Conservation (phyloP, 805 yeast genomes). For the Debaryomyces maramus region DNA sequence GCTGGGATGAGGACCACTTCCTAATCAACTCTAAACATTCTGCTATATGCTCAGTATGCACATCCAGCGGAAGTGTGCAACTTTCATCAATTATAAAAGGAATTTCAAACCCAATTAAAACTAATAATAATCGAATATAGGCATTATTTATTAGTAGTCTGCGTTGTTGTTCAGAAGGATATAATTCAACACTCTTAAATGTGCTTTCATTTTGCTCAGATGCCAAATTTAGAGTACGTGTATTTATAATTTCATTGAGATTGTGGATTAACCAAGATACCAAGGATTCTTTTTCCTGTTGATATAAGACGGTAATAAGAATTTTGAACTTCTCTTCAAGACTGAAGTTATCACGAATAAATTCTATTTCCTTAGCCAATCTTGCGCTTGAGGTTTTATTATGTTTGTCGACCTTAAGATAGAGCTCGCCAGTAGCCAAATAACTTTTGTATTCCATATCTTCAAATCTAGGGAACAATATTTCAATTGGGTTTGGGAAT, state of each 20-base stretch:
- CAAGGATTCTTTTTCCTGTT: conserved; percentile 41
- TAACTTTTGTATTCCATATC: conserved; percentile 46
- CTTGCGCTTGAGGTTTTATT: conserved; percentile 21
- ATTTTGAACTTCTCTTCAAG: conserved; percentile 52
- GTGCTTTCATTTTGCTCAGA: conserved; percentile 8
- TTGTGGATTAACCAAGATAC: conserved; percentile 47
- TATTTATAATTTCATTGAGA: conserved; percentile 30
- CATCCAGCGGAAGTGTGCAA: conserved; percentile 37
- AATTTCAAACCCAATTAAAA: conserved; percentile 45
- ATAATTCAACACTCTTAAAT: conserved; percentile 10
- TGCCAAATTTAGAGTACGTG: conserved; percentile 14
- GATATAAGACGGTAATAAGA: conserved; percentile 48
- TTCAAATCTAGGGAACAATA: conserved; percentile 64
- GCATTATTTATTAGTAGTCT: conserved; percentile 48
- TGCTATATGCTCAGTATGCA: conserved; percentile 31
- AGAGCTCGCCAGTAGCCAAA: conserved; percentile 60
- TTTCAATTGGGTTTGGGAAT: conserved; percentile 60
- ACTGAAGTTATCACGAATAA: conserved; percentile 26
- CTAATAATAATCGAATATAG: conserved; percentile 47
- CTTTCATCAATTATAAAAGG: conserved; percentile 40
- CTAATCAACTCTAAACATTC: conserved; percentile 37
- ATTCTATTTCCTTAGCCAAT: conserved; percentile 37
- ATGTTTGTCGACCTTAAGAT: conserved; percentile 20
- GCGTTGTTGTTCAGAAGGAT: conserved; percentile 16
- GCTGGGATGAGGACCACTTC: conserved; percentile 40